Conservation (phyloP, 2,329 filamentous ascomycete species). For the Penicillium frequentans region DNA sequence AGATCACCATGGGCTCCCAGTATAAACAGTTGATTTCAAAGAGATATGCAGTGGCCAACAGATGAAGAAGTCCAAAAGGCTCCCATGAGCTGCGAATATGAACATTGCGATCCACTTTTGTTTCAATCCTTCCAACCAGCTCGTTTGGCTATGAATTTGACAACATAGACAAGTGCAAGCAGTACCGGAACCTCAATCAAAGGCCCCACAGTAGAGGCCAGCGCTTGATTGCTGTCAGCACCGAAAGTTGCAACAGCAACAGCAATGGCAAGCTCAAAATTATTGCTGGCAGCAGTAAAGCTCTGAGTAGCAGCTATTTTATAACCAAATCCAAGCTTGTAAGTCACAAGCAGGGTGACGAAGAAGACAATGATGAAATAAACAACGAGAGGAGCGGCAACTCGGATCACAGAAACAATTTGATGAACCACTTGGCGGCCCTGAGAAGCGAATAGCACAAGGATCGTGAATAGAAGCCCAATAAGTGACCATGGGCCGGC, state of each 20-base stretch:
- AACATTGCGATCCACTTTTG: neutral
- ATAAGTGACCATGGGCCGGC: slow-evolving; percentile 74
- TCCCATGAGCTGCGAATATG: no score
- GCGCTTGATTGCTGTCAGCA: slow-evolving; percentile 72
- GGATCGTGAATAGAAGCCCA: slow-evolving; percentile 81
- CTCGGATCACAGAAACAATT: slow-evolving; percentile 77
- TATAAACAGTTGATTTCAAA: no score
- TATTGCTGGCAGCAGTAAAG: slow-evolving; percentile 88
- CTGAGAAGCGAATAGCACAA: slow-evolving; percentile 82
- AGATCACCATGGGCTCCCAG: no score
- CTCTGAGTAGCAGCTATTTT: slow-evolving; percentile 71
- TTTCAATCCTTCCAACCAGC: slow-evolving; percentile 11
- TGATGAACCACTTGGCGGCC: slow-evolving; percentile 75
- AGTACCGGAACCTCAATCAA: slow-evolving; percentile 85
- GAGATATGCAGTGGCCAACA: no score
- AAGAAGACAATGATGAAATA: slow-evolving; percentile 80
- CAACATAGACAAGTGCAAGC: slow-evolving; percentile 72
- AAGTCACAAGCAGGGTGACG: slow-evolving; percentile 61
- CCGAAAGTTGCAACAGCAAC: slow-evolving; percentile 83
- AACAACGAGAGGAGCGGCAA: slow-evolving; percentile 76
- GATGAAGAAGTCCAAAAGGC: no score
- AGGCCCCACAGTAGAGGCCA: slow-evolving; percentile 81
- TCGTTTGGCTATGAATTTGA: slow-evolving; percentile 44
- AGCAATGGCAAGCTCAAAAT: slow-evolving; percentile 89
- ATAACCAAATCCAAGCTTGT: slow-evolving; percentile 73